Evolutionary conservation across 768 basidiomycete species (phyloP).

Genomic region (Termitomyces sp.): DNA sequence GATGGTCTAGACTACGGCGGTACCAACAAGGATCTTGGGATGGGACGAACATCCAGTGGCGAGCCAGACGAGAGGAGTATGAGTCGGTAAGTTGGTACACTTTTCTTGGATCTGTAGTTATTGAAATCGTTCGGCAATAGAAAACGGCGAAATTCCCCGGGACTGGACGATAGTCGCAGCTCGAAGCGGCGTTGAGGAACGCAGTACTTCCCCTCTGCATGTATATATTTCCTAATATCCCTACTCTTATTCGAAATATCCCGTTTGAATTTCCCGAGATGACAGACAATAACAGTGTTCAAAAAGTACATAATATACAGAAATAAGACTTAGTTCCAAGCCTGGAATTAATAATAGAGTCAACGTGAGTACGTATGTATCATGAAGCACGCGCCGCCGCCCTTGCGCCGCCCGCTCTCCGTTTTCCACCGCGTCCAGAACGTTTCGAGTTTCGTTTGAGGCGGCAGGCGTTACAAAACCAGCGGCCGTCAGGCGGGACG

Average conservation of each 20-base stretch:
- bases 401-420: slow-evolving; percentile 23
- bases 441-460: slow-evolving; percentile 49
- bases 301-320: slow-evolving; percentile 10
- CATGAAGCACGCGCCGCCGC: slow-evolving; percentile 6
- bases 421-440: slow-evolving; percentile 47
- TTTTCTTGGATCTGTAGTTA: background rate
- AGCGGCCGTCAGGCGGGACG: slow-evolving; percentile 60
- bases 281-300: background rate
- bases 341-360: background rate
- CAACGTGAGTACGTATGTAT: slow-evolving; percentile 10
- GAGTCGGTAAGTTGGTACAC: slow-evolving; percentile 39
- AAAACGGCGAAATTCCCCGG: slow-evolving; percentile 72
- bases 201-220: background rate
- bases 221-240: slow-evolving; percentile 5
- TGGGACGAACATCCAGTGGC: slow-evolving; percentile 52
- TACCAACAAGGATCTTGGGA: slow-evolving; percentile 29
- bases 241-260: background rate
- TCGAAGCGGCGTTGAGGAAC: slow-evolving; percentile 62
- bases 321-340: slow-evolving; percentile 3
- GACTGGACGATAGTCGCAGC: slow-evolving; percentile 59
- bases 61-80: slow-evolving; percentile 65
- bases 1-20: slow-evolving; percentile 89
- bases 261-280: background rate
- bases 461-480: slow-evolving; percentile 71
- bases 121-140: slow-evolving; percentile 24